A percentile compares a stretch with the other conserved stretches of the same genome.
These are phyloP conservation scores for Harrya chromipes DNA, from an alignment of 768 basidiomycete genomes.

Conservation along the genomic window DNA sequence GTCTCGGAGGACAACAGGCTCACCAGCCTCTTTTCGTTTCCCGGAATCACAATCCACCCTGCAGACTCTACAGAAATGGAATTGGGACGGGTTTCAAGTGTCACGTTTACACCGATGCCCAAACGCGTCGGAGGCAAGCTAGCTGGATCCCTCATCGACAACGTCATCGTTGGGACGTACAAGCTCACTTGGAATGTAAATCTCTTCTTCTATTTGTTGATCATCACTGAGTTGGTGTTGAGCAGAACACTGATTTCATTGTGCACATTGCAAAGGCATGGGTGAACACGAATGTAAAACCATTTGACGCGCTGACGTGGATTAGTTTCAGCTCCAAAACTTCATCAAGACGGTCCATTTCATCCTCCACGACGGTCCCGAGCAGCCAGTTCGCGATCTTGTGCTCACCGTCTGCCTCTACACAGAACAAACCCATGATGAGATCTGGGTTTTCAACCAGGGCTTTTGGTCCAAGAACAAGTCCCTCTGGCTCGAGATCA, in stretches of 20 bases:
- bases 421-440: constrained; percentile 53
- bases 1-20: constrained; percentile 46
- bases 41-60: constrained; percentile 44
- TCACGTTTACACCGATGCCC: constrained; percentile 47
- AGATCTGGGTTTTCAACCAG: constrained; percentile 76
- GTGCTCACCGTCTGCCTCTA: constrained; percentile 53
- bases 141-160: constrained; percentile 53
- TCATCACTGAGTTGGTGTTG: constrained; percentile 1
- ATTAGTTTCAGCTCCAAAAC: constrained; percentile 31
- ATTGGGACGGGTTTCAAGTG: constrained; percentile 46
- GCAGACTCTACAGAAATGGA: constrained; percentile 46
- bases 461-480: constrained; percentile 66
- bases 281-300: background rate
- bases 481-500: constrained; percentile 56
- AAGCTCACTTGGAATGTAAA: constrained; percentile 57
- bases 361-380: constrained; percentile 60
- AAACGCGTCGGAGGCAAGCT: constrained; percentile 36
- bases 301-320: background rate
- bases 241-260: constrained; percentile 54
- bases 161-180: constrained; percentile 53
- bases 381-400: constrained; percentile 49
- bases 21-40: constrained; percentile 49
- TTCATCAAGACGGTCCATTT: constrained; percentile 36
- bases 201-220: background rate
- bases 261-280: constrained; percentile 51